Base-by-base conservation (phyloP, 371 early-diverging fungal genomes). In the Blakeslea trispora region DNA sequence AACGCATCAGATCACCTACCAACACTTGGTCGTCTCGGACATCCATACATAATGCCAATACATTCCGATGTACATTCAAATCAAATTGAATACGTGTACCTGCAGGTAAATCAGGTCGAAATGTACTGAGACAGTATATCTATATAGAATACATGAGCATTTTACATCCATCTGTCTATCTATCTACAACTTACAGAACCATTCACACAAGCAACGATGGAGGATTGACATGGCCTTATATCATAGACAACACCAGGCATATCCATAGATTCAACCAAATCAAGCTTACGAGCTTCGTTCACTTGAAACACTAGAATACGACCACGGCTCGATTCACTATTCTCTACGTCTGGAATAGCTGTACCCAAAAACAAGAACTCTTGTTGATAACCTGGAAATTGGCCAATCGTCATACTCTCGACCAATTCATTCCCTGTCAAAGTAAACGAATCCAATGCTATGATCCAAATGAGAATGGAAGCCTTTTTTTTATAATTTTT, bases 1-100 rank as follows among this genome's bases (percentile, higher is more conserved):
- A 93, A 39, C 86, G 81, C 80, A 95, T 86, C 56, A 96, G 44
- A 68, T 97, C 98, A n/a, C 92, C 96, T 3, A 94, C 91, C 0
- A 90, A 66, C 24, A 96, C 62, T 34, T 79, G 77, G 55, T 92
- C 86, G 14, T 89, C 92, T 10, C 66, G 68, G 0, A 78, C 75
- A 13, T 89, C 83, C 43, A 93, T 45, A 5, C 69, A 65, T 11
- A 91, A 56, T 1, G 82, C 74, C 11, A 85, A 32, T 2, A 85
- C 78, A 57, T 90, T 86, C 13, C 87, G 84, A 48, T 77, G 79
- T 18, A 72, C 5, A 53, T 75, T 64, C 17, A 64, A 46, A 52
- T 67, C 56, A 55, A 74, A 63, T 5, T 46, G 22, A 15, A 72
- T 40, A 28, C 61, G 45, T 35, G 64, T 53, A 10, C 69, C 73